Conservation (phyloP, 495 filamentous ascomycete species). For the Penicillium maclennaniae region DNA sequence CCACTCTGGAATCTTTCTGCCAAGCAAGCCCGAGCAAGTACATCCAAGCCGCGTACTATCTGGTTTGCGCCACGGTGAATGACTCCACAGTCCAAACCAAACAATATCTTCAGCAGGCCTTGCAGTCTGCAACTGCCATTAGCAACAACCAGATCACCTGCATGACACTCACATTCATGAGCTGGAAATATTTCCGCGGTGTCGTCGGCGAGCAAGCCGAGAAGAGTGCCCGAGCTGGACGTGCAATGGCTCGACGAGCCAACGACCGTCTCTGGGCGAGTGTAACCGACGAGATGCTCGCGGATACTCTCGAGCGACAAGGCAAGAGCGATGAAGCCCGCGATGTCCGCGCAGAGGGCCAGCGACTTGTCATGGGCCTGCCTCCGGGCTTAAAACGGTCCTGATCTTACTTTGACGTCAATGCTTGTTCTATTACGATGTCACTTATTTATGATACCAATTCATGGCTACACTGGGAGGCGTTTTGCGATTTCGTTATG, state of each 20-base stretch:
- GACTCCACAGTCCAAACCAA: slow-evolving; percentile 70
- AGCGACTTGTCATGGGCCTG: slow-evolving; percentile 40
- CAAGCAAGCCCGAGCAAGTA: slow-evolving; percentile 63
- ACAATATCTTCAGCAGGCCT: slow-evolving; percentile 63
- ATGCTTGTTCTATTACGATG: neutral
- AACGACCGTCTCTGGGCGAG: slow-evolving; percentile 80
- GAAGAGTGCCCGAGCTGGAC: slow-evolving; percentile 75
- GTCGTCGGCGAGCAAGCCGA: slow-evolving; percentile 87
- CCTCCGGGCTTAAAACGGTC: slow-evolving; percentile 39
- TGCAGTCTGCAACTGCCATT: slow-evolving; percentile 53
- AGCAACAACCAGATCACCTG: slow-evolving; percentile 69
- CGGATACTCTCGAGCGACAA: slow-evolving; percentile 67
- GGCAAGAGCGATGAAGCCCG: slow-evolving; percentile 63
- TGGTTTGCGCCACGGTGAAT: slow-evolving; percentile 67
- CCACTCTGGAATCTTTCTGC: slow-evolving; percentile 64
- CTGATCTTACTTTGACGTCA: neutral
- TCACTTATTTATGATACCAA: slow-evolving; percentile 32
- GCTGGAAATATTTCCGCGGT: slow-evolving; percentile 75
- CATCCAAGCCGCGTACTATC: slow-evolving; percentile 70
- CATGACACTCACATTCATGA: slow-evolving; percentile 83
- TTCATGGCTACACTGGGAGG: slow-evolving; percentile 20
- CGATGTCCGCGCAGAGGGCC: slow-evolving; percentile 39
- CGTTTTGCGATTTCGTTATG: slow-evolving; percentile 10
- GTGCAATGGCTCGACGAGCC: slow-evolving; percentile 68
- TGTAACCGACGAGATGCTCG: slow-evolving; percentile 76